These are phyloP conservation scores for Paxillus involutus DNA, from an alignment of 768 basidiomycete genomes.

Conservation along the genomic window DNA sequence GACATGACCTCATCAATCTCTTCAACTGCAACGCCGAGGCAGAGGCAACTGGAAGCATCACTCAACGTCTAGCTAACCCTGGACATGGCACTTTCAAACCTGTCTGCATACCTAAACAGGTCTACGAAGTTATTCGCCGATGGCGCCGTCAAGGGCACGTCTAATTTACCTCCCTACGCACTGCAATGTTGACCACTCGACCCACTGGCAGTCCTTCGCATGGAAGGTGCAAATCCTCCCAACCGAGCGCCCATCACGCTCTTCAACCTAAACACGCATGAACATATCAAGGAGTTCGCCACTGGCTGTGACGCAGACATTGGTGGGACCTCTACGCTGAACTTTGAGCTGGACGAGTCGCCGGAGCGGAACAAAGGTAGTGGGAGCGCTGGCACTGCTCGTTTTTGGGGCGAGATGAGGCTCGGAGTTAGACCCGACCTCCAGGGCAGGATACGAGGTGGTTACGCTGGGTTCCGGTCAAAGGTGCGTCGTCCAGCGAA, in stretches of 20 bases:
- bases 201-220: constrained; percentile 55
- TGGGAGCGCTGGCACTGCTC: constrained; percentile 52
- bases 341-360: constrained; percentile 66
- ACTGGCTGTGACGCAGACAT: constrained; percentile 88
- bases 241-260: constrained; percentile 62
- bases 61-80: not conserved
- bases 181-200: constrained; percentile 10
- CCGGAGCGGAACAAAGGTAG: constrained; percentile 45
- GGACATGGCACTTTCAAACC: constrained; percentile 22
- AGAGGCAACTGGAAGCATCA: not conserved
- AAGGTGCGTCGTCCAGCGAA: constrained; percentile 48
- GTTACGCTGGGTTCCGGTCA: constrained; percentile 90
- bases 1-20: not conserved
- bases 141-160: constrained; percentile 41
- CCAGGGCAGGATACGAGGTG: constrained; percentile 70
- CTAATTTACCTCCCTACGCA: constrained; percentile 11
- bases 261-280: constrained; percentile 58
- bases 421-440: constrained; percentile 66
- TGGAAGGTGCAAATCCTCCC: constrained; percentile 73
- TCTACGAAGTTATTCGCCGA: constrained; percentile 40
- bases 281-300: constrained; percentile 63
- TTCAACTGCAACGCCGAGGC: not conserved
- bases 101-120: constrained; percentile 36
- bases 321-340: constrained; percentile 78
- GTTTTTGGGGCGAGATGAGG: constrained; percentile 82